Base-by-base conservation (phyloP, 495 filamentous ascomycete genomes). In the Penicillium cosmopolitanum region DNA sequence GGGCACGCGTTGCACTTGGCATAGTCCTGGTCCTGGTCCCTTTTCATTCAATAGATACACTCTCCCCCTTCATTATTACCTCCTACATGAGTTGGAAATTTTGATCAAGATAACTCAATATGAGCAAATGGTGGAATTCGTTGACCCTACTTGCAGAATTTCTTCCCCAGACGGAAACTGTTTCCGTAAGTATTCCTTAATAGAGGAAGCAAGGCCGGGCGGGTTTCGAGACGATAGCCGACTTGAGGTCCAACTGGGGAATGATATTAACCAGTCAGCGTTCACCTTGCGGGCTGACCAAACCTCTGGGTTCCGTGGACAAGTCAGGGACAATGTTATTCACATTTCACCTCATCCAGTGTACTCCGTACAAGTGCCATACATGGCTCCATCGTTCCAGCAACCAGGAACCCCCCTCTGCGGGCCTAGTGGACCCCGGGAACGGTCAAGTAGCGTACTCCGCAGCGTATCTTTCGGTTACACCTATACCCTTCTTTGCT, bases 391-490 rank as follows among this genome's bases (percentile, higher is more conserved):
- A 56, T 63, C 58, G 58, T 65, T 62, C 63, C 58, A 65, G 53
- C 54, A 52, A 65, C 63, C 63, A 44, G 63, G 63, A 61, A 55
- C 44, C 48, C 55, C 55, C 58, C 18, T 8, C 36, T 61, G 51
- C 57, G 55, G 50, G 51, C 55, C 52, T 60, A 59, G 57, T 47
- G 60, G 56, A 55, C 55, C 57, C 47, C 60, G 59, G 59, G 63
- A 68, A 60, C 63, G 58, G 44, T 55, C 47, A 44, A 58, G 51
- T 60, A 60, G 55, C 53, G 56, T 53, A 59, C 61, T 64, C 64
- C 64, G 55, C 58, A 46, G 13, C 31, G 57, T 61, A 62, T 59
- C 58, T 55, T 58, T n/a, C 7, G 28, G 19, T 53, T 38, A 38
- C 36, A 38, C 11, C 15, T 38, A 23, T 23, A 23, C 23, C 23